Evolutionary conservation across 768 basidiomycete genomes (phyloP).

Genomic region (Boletellus ananas): DNA sequence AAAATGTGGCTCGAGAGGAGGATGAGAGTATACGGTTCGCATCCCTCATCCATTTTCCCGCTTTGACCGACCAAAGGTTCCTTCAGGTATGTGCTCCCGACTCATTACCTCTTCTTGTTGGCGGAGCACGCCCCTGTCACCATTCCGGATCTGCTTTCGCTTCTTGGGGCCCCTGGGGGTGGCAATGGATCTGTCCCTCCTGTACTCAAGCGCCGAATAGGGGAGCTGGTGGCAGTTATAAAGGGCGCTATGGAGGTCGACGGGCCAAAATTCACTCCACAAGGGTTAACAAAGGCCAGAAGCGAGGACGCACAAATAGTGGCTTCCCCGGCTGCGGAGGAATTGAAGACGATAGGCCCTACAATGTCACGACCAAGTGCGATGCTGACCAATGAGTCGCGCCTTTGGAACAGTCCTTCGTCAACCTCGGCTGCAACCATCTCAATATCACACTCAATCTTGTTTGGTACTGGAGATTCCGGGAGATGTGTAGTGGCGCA

Average conservation of each 20-base stretch:
- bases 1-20: conserved; percentile 69
- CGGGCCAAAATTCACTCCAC: background rate
- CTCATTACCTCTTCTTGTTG: conserved; percentile 68
- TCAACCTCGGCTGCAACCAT: background rate
- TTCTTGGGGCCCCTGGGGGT: conserved; percentile 39
- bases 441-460: conserved; percentile 25
- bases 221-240: conserved; percentile 65
- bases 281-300: background rate
- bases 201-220: conserved; percentile 57
- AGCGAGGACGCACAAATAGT: background rate
- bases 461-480: conserved; percentile 15
- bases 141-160: conserved; percentile 55
- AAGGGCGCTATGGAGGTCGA: conserved; percentile 39
- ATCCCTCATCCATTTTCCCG: background rate
- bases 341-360: conserved; percentile 6
- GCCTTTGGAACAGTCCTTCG: conserved; percentile 17
- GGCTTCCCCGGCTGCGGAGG: background rate
- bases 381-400: conserved; percentile 9
- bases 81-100: conserved; percentile 66
- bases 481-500: background rate
- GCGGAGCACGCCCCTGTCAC: conserved; percentile 70
- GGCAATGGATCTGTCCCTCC: conserved; percentile 45
- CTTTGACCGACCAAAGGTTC: background rate
- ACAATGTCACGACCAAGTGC: conserved; percentile 1
- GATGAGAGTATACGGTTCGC: conserved; percentile 81